phyloP scores from a whole-genome alignment of 2,329 filamentous ascomycete species.

The Hypoxylon sp. region DNA sequence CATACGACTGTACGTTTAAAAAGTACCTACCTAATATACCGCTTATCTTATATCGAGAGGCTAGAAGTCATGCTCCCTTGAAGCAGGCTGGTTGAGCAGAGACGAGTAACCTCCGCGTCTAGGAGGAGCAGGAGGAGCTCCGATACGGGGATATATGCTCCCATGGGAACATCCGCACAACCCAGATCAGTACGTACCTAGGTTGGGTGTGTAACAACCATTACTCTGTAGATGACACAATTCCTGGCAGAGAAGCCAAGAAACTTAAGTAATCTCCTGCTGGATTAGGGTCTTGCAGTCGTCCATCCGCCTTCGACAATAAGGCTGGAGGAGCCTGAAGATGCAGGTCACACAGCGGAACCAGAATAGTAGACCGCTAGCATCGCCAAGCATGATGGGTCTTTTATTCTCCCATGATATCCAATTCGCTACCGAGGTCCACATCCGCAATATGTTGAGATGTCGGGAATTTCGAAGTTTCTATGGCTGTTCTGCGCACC shows the following conservation, averaged over 20 bases:
- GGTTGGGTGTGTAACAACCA: slow-evolving; percentile 19
- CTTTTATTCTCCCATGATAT: slow-evolving; percentile 45
- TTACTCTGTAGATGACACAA: slow-evolving; percentile 12
- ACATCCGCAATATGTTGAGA: slow-evolving; percentile 45
- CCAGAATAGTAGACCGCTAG: slow-evolving; percentile 37
- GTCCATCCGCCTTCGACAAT: slow-evolving; percentile 33
- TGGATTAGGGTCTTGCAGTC: slow-evolving; percentile 33
- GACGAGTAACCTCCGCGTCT: slow-evolving; percentile 17
- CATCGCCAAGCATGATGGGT: slow-evolving; percentile 41
- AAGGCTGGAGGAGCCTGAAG: slow-evolving; percentile 40
- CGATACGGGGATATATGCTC: slow-evolving; percentile 39
- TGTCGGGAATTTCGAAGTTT: slow-evolving; percentile 42
- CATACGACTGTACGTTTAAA: slow-evolving; percentile 17
- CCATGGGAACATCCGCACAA: slow-evolving; percentile 29
- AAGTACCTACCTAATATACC: slow-evolving; percentile 23
- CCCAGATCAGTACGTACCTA: slow-evolving; percentile 22
- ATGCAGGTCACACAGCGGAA: slow-evolving; percentile 35
- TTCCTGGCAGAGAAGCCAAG: slow-evolving; percentile 20
- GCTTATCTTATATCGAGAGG: slow-evolving; percentile 26
- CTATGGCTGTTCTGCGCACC: slow-evolving; percentile 45
- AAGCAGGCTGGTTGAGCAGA: slow-evolving; percentile 25
- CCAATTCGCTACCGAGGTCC: slow-evolving; percentile 47
- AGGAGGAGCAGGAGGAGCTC: slow-evolving; percentile 22
- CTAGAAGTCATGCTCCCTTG: slow-evolving; percentile 24
- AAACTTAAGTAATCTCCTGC: slow-evolving; percentile 35